These are phyloP conservation scores for Cutaneotrichosporon sp. DNA, from an alignment of 1,284 basidiomycete species.

Conservation along the genomic window DNA sequence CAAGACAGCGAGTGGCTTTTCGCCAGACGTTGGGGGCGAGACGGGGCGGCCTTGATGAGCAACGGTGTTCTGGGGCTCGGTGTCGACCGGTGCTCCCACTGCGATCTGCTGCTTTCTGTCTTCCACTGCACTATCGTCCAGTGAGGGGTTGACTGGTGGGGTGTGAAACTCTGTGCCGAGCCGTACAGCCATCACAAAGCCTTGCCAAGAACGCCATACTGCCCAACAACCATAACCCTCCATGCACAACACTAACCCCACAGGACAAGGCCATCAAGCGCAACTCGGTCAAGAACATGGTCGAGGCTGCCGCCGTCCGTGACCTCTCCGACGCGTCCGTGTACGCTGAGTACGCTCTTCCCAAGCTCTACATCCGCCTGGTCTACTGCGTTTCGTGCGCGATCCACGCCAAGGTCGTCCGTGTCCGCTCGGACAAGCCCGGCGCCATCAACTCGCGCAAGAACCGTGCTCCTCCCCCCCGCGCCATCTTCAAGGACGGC, in stretches of 20 bases:
- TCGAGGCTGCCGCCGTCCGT: constrained; percentile 94
- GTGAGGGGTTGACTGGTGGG: too few species aligned
- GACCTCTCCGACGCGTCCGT: constrained; percentile 96
- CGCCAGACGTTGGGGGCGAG: too few species aligned
- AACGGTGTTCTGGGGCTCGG: too few species aligned
- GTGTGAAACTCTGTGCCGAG: too few species aligned
- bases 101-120: too few species aligned
- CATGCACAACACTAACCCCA: constrained; percentile 12
- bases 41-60: too few species aligned
- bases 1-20: too few species aligned
- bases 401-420: constrained; percentile 98
- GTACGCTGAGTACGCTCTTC: constrained; percentile 94
- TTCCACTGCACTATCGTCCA: too few species aligned
- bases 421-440: constrained; percentile 87
- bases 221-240: not conserved
- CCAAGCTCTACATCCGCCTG: constrained; percentile 99
- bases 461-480: constrained; percentile 92
- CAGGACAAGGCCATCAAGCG: constrained; percentile 99
- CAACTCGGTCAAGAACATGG: constrained; percentile 99
- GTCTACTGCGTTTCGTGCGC: constrained; percentile 99
- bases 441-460: constrained; percentile 60
- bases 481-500: constrained; percentile 95
- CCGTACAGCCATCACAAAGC: too few species aligned
- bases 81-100: too few species aligned
- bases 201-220: too few species aligned